Percentiles rank a stretch among this genome's conserved stretches.
These are phyloP conservation scores for Hura crepitans DNA, from an alignment of 441 rosid genomes.

Conservation along the genomic window DNA sequence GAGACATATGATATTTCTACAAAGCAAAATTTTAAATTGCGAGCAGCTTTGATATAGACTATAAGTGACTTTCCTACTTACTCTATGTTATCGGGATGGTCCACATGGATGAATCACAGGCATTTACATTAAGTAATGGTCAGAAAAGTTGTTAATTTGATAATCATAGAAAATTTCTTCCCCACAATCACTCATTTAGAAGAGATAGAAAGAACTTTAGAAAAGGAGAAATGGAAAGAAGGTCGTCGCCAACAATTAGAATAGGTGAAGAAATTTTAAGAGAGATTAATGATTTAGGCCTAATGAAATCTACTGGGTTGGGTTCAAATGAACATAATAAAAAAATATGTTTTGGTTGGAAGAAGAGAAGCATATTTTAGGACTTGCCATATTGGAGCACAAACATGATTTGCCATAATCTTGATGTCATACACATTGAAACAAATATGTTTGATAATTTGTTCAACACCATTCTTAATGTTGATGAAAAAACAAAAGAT, in stretches of 20 bases:
- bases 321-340: neutral
- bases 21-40: neutral
- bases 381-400: neutral
- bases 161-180: neutral
- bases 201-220: neutral
- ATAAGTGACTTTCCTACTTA: neutral
- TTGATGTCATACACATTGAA: neutral
- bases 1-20: neutral
- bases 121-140: neutral
- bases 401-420: neutral
- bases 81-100: neutral
- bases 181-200: neutral
- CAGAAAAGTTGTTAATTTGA: neutral
- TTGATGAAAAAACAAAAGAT: neutral
- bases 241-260: neutral
- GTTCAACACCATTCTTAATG: neutral
- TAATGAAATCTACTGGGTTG: neutral
- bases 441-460: neutral
- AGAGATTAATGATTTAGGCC: neutral
- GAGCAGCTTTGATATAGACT: neutral
- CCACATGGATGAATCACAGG: neutral
- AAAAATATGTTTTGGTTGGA: neutral
- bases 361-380: neutral
- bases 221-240: neutral
- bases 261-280: neutral